Evolutionary conservation across 345 rosid genomes (phyloP), one percentile per base, ranked within the genome.

Genomic region (Aquilaria yunnanensis): DNA sequence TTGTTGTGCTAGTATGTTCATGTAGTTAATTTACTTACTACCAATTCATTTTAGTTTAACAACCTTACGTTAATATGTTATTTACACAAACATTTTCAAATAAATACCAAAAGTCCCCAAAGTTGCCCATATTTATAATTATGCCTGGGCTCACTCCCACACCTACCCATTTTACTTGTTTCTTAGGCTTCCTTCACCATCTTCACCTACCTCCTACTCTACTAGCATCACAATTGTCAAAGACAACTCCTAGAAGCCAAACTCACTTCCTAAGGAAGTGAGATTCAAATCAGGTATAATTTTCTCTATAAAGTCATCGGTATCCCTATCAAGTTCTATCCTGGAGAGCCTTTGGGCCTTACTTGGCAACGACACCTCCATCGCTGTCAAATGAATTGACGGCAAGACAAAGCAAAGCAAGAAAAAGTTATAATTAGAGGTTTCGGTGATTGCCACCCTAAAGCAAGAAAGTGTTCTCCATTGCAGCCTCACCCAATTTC

Each of bases 271-370:
- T 89, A 85, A 77, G 90, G 92, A 12, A 64, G 67, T 34, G 98
- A 89, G 85, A 86, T 89, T 11, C 75, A 85, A 32, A 77, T 83
- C n/a, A 95, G 89, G 62, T 92, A 87, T 67, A 92, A 92, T 66
- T 89, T 92, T 58, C 72, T 92, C 0, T 59, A 96, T 59, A 86
- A 85, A 77, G 95, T 92, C 16, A 92, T 96, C 0, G 95, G 95
- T 4, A 78, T 89, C 10, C 96, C 98, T 0, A 89, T 71, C 1
- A 87, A 75, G 57, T 92, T 87, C 70, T 72, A 75, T 48, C 69
- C 61, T 72, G 80, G 73, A 47, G 96, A 92, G 66, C 77, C 89
- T 1, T 96, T 86, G 67, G 92, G 96, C 95, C 3, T 78, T 70
- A 45, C 58, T 90, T 0, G 68, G 47, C 6, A 83, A 85, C 32